A percentile compares a stretch with the other conserved stretches of the same genome.
These are phyloP conservation scores for Neofusicoccum ribis DNA, from an alignment of 2,329 filamentous ascomycete genomes.

Conservation along the genomic window DNA sequence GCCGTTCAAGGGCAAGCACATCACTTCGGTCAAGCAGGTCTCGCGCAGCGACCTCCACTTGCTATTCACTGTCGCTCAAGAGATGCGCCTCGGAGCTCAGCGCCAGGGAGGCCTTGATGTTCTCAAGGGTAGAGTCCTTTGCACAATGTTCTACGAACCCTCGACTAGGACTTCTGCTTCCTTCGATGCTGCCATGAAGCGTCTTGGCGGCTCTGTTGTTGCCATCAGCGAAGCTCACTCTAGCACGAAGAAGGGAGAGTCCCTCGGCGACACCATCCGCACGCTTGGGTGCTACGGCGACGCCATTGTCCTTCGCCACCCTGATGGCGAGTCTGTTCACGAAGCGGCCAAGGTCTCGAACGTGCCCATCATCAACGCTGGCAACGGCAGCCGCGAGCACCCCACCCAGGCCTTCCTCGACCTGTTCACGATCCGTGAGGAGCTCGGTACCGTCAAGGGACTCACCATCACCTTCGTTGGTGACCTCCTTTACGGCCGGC, in stretches of 20 bases:
- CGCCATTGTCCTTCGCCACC: conserved; percentile 93
- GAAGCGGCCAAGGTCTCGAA: conserved; percentile 83
- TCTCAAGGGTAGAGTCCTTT: conserved; percentile 81
- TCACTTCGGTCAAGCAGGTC: conserved; percentile 91
- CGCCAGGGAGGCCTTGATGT: conserved; percentile 86
- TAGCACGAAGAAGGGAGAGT: conserved; percentile 91
- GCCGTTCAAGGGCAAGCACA: conserved; percentile 84
- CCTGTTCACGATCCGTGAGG: conserved; percentile 97
- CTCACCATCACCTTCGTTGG: conserved; percentile 95
- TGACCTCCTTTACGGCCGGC: conserved; percentile 88
- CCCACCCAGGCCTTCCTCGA: conserved; percentile 97
- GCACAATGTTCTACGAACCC: conserved; percentile 96
- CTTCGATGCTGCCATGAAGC: conserved; percentile 98
- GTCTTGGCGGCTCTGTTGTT: conserved; percentile 85
- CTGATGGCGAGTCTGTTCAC: conserved; percentile 76
- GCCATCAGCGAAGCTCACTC: conserved; percentile 80
- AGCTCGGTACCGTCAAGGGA: conserved; percentile 91
- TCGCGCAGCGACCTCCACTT: conserved; percentile 83
- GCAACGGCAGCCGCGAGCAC: conserved; percentile 94
- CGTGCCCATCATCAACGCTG: conserved; percentile 94
- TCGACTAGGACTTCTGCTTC: conserved; percentile 94
- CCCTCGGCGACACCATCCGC: conserved; percentile 87
- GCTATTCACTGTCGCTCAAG: conserved; percentile 93
- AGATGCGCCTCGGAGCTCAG: conserved; percentile 95
- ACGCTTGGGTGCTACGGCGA: conserved; percentile 94